Conservation (phyloP, 768 basidiomycete genomes). For the Boletus sensibilis region DNA sequence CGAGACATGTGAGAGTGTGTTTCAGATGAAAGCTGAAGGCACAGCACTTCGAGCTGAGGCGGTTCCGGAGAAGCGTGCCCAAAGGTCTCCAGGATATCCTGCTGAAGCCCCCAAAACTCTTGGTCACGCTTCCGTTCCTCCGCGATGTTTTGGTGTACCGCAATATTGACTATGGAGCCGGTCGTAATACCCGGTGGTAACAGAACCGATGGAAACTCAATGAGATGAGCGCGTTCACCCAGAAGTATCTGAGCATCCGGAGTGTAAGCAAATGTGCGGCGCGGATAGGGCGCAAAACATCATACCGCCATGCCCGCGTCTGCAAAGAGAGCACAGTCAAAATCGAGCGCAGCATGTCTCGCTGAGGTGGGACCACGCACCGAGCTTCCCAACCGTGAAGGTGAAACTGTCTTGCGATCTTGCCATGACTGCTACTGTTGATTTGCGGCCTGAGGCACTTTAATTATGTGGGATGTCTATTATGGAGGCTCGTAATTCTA, state of each 20-base stretch:
- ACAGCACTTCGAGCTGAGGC: conserved; percentile 70
- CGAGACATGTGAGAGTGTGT: background rate
- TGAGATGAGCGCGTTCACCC: conserved; percentile 91
- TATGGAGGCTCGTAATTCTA: background rate
- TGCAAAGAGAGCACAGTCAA: conserved; percentile 31
- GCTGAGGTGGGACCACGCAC: conserved; percentile 44
- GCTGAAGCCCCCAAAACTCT: conserved; percentile 85
- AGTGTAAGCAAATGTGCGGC: conserved; percentile 1
- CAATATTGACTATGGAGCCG: conserved; percentile 96
- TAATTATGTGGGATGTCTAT: conserved; percentile 1
- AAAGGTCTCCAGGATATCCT: conserved; percentile 72
- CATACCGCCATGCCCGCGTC: conserved; percentile 93
- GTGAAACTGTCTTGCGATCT: conserved; percentile 67
- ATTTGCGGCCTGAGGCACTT: conserved; percentile 5
- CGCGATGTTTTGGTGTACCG: conserved; percentile 80
- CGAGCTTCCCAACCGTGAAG: conserved; percentile 95
- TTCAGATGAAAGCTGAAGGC: background rate
- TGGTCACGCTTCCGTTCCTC: conserved; percentile 82
- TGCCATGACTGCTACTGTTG: conserved; percentile 25
- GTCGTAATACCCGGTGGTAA: conserved; percentile 89
- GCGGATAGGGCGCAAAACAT: background rate
- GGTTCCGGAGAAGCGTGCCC: conserved; percentile 64
- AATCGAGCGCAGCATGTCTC: conserved; percentile 4
- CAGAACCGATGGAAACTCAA: conserved; percentile 96
- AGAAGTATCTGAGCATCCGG: conserved; percentile 66